A percentile compares a stretch with the other conserved stretches of the same genome.
These are phyloP conservation scores for Blastobotrys ciferrii DNA, from an alignment of 1,139 yeast genomes.

Conservation along the genomic window DNA sequence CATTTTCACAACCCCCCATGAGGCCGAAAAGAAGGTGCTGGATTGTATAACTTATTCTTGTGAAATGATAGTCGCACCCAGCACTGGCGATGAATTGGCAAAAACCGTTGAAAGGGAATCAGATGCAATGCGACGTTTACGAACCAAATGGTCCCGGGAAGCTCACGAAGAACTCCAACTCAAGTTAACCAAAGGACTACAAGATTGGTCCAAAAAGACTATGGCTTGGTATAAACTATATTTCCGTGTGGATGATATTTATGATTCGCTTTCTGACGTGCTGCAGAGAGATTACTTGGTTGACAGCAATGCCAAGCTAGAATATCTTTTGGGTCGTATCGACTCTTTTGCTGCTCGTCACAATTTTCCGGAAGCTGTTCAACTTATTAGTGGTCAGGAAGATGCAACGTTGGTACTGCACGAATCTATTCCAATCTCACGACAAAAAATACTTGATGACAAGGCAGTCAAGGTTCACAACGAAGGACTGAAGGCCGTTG, in stretches of 20 bases:
- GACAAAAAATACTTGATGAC: conserved; percentile 17
- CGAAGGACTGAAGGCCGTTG: conserved; percentile 30
- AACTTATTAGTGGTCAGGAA: not conserved
- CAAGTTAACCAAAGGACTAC: conserved; percentile 30
- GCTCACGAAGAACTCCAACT: conserved; percentile 42
- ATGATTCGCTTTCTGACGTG: conserved; percentile 25
- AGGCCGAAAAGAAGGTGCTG: conserved; percentile 23
- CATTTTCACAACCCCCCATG: conserved; percentile 23
- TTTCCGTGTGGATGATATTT: conserved; percentile 39
- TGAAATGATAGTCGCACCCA: conserved; percentile 26
- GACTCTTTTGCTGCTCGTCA: conserved; percentile 32
- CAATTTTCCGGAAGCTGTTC: conserved; percentile 17
- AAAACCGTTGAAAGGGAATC: conserved; percentile 20
- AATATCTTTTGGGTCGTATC: conserved; percentile 37
- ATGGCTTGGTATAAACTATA: conserved; percentile 43
- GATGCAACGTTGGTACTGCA: not conserved
- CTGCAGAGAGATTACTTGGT: conserved; percentile 31
- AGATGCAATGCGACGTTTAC: conserved; percentile 24
- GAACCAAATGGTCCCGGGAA: conserved; percentile 36
- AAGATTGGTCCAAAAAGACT: conserved; percentile 21
- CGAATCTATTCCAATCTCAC: conserved; percentile 15
- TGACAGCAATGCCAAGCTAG: conserved; percentile 29
- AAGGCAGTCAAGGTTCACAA: conserved; percentile 32
- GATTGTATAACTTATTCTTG: conserved; percentile 32
- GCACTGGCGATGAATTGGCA: conserved; percentile 18